Conservation (phyloP, 2,329 filamentous ascomycete genomes). For the Ceratocystis ficicola region DNA sequence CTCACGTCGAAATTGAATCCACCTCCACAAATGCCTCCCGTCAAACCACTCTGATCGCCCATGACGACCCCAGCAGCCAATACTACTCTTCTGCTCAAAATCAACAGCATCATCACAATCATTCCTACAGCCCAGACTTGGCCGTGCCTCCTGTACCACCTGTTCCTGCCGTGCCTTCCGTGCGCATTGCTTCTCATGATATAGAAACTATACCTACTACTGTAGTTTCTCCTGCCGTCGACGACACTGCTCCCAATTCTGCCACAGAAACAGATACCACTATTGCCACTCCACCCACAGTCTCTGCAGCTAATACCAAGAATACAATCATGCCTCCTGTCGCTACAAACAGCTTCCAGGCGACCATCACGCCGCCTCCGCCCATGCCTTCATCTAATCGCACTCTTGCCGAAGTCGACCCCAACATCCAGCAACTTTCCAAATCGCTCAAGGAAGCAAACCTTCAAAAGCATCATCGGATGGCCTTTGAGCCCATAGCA, state of each 20-base stretch:
- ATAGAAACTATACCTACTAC: slow-evolving; percentile 15
- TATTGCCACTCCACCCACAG: not conserved
- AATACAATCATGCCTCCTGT: not conserved
- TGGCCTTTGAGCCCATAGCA: slow-evolving; percentile 62
- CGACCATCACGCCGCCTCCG: slow-evolving; percentile 19
- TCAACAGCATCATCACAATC: slow-evolving; percentile 1
- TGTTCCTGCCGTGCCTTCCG: slow-evolving; percentile 3
- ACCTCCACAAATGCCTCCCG: slow-evolving; percentile 15
- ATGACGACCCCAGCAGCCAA: slow-evolving; percentile 5
- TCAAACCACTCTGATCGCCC: slow-evolving; percentile 16
- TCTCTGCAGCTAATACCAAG: not conserved
- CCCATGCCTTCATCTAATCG: not conserved
- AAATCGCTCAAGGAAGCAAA: slow-evolving; percentile 20
- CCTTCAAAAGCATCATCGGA: slow-evolving; percentile 18
- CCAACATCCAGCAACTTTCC: slow-evolving; percentile 18
- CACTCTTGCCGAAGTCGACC: slow-evolving; percentile 7
- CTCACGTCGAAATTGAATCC: slow-evolving; percentile 14
- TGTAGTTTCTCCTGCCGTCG: not conserved
- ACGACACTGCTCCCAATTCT: slow-evolving; percentile 5
- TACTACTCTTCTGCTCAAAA: not conserved
- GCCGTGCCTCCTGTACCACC: not conserved
- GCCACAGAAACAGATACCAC: not conserved
- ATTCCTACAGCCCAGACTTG: not conserved
- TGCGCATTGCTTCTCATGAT: slow-evolving; percentile 18
- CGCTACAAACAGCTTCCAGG: slow-evolving; percentile 13